Evolutionary conservation across 352 stramenopile genomes (phyloP), one percentile per base, ranked within the genome.

Genomic region (Globisporangium nodosum): DNA sequence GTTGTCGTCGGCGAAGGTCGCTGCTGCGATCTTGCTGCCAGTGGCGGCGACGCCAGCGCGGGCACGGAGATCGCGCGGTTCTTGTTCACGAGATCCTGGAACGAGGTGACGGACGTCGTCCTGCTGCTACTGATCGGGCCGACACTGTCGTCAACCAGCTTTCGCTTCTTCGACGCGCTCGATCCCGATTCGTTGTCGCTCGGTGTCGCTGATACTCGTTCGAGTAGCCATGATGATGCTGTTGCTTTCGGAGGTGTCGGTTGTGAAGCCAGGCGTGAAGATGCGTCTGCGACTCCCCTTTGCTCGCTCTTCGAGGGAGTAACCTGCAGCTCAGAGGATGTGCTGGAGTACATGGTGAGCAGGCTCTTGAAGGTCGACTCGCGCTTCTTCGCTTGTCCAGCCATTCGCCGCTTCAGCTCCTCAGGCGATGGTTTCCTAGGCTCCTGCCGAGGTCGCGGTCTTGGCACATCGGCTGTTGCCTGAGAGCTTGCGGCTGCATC

Each of bases 71-170:
- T 63, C 43, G 58, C 51, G 35, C 64, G 66, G 54, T 76, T 64
- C 45, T 67, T 76, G 3, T 48, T 48, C 33, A 81, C 49, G 24
- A 81, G 60, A 33, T 74, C 70, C 46, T 70, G 73, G 62, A 81
- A 69, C 6, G 72, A 72, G 8, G 61, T 76, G 6, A 49, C n/a
- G 20, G 16, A 27, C 11, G 65, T 63, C 21, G 16, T 2, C 24
- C 39, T 43, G 8, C 12, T 51, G 21, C 42, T 56, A 12, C 37
- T 48, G 20, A 3, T 53, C 12, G 21, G 21, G 18, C n/a, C 21
- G 15, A 33, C 16, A 16, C n/a, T 37, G 12, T 33, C 21, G 31
- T 43, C 24, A 16, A 16, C 57, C 6, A 52, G 43, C 20, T 21
- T 30, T 3, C 49, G 57, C 57, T 63, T 63, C 33, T 42, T 52